Conservation (phyloP, 2,329 filamentous ascomycete species). For the Cordyceps cicadae region DNA sequence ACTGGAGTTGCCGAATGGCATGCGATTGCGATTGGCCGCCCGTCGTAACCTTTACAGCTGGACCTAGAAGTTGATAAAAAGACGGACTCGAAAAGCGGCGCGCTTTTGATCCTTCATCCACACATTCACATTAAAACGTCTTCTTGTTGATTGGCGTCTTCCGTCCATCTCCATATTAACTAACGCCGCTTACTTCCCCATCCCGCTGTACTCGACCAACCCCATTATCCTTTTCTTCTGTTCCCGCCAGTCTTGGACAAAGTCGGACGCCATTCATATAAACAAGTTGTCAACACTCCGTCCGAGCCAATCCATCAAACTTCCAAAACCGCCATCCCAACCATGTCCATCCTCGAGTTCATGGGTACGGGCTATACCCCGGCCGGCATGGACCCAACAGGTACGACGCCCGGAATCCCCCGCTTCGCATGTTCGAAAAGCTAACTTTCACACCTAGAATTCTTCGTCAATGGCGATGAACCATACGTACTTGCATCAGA, state of each 20-base stretch:
- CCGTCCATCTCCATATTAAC: not conserved
- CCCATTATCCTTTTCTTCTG: not conserved
- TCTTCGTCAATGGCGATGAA: slow-evolving; percentile 8
- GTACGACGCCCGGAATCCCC: not conserved
- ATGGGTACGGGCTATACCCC: slow-evolving; percentile 7
- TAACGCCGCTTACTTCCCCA: not conserved
- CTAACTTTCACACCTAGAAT: not conserved
- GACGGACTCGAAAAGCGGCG: not conserved
- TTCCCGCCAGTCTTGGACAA: not conserved
- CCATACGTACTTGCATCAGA: slow-evolving; percentile 10
- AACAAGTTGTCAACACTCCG: not conserved
- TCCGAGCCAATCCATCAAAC: not conserved
- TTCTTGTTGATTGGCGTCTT: not conserved
- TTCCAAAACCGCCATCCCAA: not conserved
- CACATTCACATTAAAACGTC: not conserved
- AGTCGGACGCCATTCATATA: not conserved
- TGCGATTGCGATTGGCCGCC: not conserved
- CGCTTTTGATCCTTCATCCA: not conserved
- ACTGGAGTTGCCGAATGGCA: not conserved
- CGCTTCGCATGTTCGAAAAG: not conserved
- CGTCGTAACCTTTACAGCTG: not conserved
- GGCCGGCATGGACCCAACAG: slow-evolving; percentile 10
- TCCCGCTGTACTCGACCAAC: not conserved
- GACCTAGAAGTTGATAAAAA: not conserved
- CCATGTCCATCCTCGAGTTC: slow-evolving; percentile 12